These are phyloP conservation scores for Nigrospora osmanthi DNA, from an alignment of 2,329 filamentous ascomycete species.

Conservation along the genomic window DNA sequence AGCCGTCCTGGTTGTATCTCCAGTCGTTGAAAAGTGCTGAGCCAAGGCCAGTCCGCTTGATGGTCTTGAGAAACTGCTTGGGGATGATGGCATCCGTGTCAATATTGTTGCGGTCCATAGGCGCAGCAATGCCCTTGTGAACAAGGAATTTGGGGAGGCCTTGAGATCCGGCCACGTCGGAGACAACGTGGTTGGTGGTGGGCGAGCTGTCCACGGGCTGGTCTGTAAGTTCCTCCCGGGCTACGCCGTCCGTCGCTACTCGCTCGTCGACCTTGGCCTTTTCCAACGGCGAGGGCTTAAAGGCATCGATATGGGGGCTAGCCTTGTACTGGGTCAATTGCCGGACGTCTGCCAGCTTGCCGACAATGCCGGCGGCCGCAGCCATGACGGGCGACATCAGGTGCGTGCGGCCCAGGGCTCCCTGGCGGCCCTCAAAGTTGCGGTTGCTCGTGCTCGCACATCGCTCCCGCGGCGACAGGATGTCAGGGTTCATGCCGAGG, in stretches of 20 bases:
- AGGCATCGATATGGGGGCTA: conserved; percentile 53
- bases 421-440: conserved; percentile 95
- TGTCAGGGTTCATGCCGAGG: conserved; percentile 98
- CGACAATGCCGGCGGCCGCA: conserved; percentile 79
- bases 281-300: conserved; percentile 24
- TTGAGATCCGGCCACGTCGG: conserved; percentile 37
- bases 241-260: conserved; percentile 40
- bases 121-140: conserved; percentile 80
- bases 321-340: conserved; percentile 59
- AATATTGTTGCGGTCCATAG: conserved; percentile 80
- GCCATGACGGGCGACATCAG: conserved; percentile 97
- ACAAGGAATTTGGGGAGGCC: conserved; percentile 80
- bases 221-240: conserved; percentile 46
- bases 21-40: conserved; percentile 79
- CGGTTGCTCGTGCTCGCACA: conserved; percentile 95
- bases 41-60: conserved; percentile 93
- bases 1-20: conserved; percentile 67
- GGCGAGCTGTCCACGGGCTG: conserved; percentile 56
- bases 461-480: conserved; percentile 82
- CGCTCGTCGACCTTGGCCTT: conserved; percentile 46
- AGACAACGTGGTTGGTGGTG: conserved; percentile 53
- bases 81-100: conserved; percentile 99
- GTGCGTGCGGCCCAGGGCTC: conserved; percentile 84
- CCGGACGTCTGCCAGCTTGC: conserved; percentile 87
- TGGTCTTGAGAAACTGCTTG: conserved; percentile 98